phyloP scores from a whole-genome alignment of 1,284 basidiomycete species.

The Naganishia sp. region DNA sequence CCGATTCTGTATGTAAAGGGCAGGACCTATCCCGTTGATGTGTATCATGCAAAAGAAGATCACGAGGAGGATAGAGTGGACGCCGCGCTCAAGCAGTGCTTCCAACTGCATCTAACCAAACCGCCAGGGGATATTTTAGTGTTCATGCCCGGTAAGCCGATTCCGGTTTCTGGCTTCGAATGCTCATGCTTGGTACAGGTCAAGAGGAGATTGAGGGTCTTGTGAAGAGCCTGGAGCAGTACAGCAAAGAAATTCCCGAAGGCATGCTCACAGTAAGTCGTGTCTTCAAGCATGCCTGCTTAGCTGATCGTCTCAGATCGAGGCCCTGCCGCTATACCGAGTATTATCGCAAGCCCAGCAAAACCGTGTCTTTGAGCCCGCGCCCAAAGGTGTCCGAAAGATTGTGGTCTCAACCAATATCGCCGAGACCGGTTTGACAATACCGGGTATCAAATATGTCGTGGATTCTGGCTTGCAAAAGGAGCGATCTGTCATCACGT shows the following conservation, averaged over 20 bases:
- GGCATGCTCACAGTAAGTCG: slow-evolving; percentile 58
- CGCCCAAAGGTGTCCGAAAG: slow-evolving; percentile 74
- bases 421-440: slow-evolving; percentile 97
- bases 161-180: background rate
- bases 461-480: slow-evolving; percentile 95
- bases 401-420: slow-evolving; percentile 94
- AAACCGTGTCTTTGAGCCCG: slow-evolving; percentile 62
- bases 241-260: slow-evolving; percentile 65
- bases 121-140: slow-evolving; percentile 82
- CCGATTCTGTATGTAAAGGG: slow-evolving; percentile 89
- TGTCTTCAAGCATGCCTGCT: slow-evolving; percentile 1
- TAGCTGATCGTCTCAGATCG: slow-evolving; percentile 58
- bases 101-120: slow-evolving; percentile 81
- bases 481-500: slow-evolving; percentile 72
- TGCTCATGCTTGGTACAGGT: slow-evolving; percentile 56
- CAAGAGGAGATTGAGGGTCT: slow-evolving; percentile 96
- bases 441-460: slow-evolving; percentile 92
- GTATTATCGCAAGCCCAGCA: slow-evolving; percentile 65
- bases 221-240: slow-evolving; percentile 66
- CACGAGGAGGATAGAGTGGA: slow-evolving; percentile 85
- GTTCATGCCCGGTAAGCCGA: slow-evolving; percentile 76
- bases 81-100: slow-evolving; percentile 82
- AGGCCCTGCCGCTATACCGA: slow-evolving; percentile 78
- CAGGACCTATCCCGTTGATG: slow-evolving; percentile 85
- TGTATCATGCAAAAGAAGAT: slow-evolving; percentile 72